phyloP scores from a whole-genome alignment of 495 filamentous ascomycete species.

The Aspergillus ellipticus region DNA sequence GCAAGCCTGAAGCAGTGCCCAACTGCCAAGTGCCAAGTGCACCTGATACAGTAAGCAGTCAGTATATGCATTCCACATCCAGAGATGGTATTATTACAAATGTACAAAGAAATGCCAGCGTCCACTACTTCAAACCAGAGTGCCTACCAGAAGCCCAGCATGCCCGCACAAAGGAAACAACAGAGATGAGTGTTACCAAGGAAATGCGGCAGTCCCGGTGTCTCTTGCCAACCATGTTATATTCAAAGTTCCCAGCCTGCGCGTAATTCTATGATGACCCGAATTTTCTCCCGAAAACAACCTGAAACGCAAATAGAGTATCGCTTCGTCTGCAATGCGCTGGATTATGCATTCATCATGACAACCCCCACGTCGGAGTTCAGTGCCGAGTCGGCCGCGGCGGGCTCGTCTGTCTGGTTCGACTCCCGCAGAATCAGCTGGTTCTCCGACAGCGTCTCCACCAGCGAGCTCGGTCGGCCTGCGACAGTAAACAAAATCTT shows the following conservation, averaged over 20 bases:
- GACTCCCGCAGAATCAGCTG: conserved; percentile 31
- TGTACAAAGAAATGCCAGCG: conserved; percentile 1
- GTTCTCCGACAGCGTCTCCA: conserved; percentile 39
- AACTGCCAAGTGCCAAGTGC: no score
- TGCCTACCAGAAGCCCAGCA: background rate
- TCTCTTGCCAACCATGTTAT: conserved; percentile 16
- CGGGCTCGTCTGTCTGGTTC: conserved; percentile 18
- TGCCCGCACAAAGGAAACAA: background rate
- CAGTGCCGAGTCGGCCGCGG: conserved; percentile 22
- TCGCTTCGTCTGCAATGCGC: conserved; percentile 1
- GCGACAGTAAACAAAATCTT: conserved; percentile 43
- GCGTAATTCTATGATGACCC: conserved; percentile 20
- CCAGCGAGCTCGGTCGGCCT: conserved; percentile 32
- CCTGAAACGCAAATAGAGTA: background rate
- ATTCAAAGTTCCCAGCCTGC: conserved; percentile 18
- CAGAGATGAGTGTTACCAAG: background rate
- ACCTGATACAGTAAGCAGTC: background rate
- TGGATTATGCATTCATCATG: conserved; percentile 40
- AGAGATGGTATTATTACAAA: background rate
- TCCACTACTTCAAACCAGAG: background rate
- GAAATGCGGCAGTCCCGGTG: background rate
- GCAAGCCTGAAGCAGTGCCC: no score
- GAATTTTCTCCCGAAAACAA: conserved; percentile 15
- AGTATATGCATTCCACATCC: background rate
- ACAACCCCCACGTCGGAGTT: conserved; percentile 32